Base-by-base conservation (phyloP, 345 rosid species). In the Durio zibethinus region DNA sequence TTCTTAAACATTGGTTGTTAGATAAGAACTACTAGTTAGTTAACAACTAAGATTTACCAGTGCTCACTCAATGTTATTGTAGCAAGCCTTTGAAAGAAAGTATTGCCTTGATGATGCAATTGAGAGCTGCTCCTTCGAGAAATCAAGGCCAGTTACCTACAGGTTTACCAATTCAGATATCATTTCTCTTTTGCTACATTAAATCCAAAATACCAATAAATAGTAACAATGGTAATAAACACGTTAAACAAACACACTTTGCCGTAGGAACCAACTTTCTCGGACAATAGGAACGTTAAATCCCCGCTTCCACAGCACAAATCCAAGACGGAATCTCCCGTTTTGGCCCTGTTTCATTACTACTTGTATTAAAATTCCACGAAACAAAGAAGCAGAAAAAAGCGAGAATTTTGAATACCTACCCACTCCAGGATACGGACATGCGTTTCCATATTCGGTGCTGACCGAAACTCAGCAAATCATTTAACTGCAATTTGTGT, bases 231-330 rank as follows among this genome's bases (percentile, higher is more conserved):
- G 64, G 14, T 31, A 33, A 53, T 18, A 72, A 31, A 14, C 52
- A 47, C 18, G 0, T 1, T 10, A 10, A 43, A 27, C 29, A 27
- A 73, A 57, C 27, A 45, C 72, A 90, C 93, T 93, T 87, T 87
- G 80, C 97, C 94, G 45, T 21, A 35, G 33, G 81, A n/a, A 73
- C 93, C 94, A 79, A 92, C 93, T 87, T 86, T 90, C 85, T 93
- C 92, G 2, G 98, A 92, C 85, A 93, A 77, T 64, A 93, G 90
- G 86, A 93, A 95, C 11, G 97, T 82, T 61, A 95, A 84, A 84
- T 91, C 94, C 31, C 98, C 97, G 81, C 97, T 93, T 83, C 98
- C 98, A 80, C 97, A 93, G 72, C 98, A 95, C 88, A 95, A 81
- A 84, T 95, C 98, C 84, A 93, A 82, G 77, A 85, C 93, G 29